Evolutionary conservation across 139 green algal genomes (phyloP), one percentile per base, ranked within the genome.

Genomic region (Desmodesmus armatus): DNA sequence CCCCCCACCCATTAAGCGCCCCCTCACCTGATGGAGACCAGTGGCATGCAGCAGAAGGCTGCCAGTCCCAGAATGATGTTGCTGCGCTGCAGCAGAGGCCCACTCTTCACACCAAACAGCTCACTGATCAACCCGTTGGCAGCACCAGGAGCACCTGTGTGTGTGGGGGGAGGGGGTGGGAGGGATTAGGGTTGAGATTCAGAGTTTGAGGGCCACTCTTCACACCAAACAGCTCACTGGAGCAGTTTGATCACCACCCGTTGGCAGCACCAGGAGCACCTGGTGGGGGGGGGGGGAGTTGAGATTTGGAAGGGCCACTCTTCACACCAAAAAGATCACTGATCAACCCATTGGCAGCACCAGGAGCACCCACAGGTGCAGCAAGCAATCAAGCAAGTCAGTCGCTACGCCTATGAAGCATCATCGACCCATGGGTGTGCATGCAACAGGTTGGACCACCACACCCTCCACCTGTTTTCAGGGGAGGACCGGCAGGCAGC

Each of bases 71-170:
- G 62, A 11, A 84, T 63, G 25, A 47, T 33, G 63, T 84, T 84
- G 33, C 31, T 77, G 63, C 78, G 78, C 62, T 67, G 40, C 41
- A 84, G 63, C 13, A 40, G 13, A 40, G 78, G 78, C 19, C 78
- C 78, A 7, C 29, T 51, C 40, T 47, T 67, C 0, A 84, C 23
- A 41, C 78, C 78, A 69, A 77, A 77, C 62, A 75, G 7, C 62
- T 84, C 78, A 76, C 62, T 77, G 27, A 84, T 65, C 15, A 84
- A 29, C 31, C 78, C 78, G 47, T 84, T 84, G 44, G 62, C 78
- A 29, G 62, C 62, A 76, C 78, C 78, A 63, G 78, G 78, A 47
- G 78, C 78, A 65, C 78, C 78, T 84, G 78, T 11, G 19, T 3
- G 41, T 5, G 71, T 27, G 63, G 63, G 31, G n/a, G 5, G 63